A percentile compares a stretch with the other conserved stretches of the same genome.
Evolutionary conservation across 2,329 filamentous ascomycete species (phyloP).

Genomic region (Aureobasidium sp.): DNA sequence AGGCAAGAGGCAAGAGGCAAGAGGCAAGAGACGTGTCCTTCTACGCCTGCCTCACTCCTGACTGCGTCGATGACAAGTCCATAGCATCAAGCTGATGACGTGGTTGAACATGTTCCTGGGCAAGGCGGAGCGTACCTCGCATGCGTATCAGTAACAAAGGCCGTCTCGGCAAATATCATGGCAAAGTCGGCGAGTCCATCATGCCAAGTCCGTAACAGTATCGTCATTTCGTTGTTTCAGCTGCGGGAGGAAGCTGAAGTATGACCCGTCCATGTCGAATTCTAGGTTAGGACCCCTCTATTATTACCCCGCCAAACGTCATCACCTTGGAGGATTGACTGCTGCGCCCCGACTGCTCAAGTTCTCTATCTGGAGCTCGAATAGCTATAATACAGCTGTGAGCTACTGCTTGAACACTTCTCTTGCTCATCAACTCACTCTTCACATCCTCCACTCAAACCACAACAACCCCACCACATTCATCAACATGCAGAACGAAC

Average conservation of each 20-base stretch:
- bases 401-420: background rate
- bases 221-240: constrained; percentile 6
- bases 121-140: too few relatives aligned
- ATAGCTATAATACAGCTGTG: background rate
- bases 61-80: too few relatives aligned
- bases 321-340: background rate
- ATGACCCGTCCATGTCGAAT: constrained; percentile 10
- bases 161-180: background rate
- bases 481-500: constrained; percentile 30
- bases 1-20: too few relatives aligned
- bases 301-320: constrained; percentile 16
- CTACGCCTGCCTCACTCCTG: too few relatives aligned
- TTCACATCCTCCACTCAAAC: background rate
- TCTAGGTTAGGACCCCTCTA: constrained; percentile 5
- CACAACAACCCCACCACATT: background rate
- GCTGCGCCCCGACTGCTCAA: constrained; percentile 6
- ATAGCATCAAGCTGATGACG: too few relatives aligned
- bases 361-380: background rate
- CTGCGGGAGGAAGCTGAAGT: background rate
- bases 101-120: too few relatives aligned
- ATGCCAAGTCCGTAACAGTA: background rate
- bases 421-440: background rate
- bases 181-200: background rate
- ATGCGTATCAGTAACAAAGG: background rate
- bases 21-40: too few relatives aligned